Evolutionary conservation across 2,329 filamentous ascomycete species (phyloP).

Genomic region (Monosporascus sp.): DNA sequence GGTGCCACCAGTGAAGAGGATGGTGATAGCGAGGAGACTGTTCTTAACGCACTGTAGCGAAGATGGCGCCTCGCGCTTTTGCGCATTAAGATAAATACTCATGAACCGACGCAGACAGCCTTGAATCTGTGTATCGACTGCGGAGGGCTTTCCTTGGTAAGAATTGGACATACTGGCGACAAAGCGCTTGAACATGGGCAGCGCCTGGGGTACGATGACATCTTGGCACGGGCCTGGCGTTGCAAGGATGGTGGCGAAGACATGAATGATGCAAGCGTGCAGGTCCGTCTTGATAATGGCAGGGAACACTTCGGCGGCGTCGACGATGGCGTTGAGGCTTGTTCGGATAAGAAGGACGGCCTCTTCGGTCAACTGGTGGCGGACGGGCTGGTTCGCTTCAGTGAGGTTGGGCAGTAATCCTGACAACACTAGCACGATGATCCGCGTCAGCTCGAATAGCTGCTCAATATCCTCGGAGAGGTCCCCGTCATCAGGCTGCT

Average conservation of each 20-base stretch:
- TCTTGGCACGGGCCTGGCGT: slow-evolving; percentile 76
- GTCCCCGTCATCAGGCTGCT: slow-evolving; percentile 64
- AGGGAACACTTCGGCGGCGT: slow-evolving; percentile 93
- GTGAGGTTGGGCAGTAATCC: slow-evolving; percentile 79
- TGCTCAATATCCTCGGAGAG: slow-evolving; percentile 97
- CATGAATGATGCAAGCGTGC: slow-evolving; percentile 93
- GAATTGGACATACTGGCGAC: slow-evolving; percentile 64
- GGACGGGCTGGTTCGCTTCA: slow-evolving; percentile 58
- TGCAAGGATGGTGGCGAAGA: slow-evolving; percentile 87
- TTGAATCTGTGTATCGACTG: slow-evolving; percentile 64
- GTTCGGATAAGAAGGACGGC: slow-evolving; percentile 73
- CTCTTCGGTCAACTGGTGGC: slow-evolving; percentile 81
- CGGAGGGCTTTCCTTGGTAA: slow-evolving; percentile 51
- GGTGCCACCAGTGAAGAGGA: slow-evolving; percentile 77
- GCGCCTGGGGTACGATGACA: slow-evolving; percentile 79
- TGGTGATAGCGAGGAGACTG: slow-evolving; percentile 78
- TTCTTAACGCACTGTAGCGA: slow-evolving; percentile 91
- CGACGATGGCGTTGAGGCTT: slow-evolving; percentile 81
- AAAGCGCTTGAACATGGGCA: slow-evolving; percentile 90
- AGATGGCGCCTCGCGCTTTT: slow-evolving; percentile 67
- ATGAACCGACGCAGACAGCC: slow-evolving; percentile 80
- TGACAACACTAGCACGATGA: slow-evolving; percentile 88
- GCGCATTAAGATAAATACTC: slow-evolving; percentile 69
- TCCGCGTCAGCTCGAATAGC: slow-evolving; percentile 90
- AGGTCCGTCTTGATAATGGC: slow-evolving; percentile 94